Evolutionary conservation across 2,329 filamentous ascomycete genomes (phyloP).

Genomic region (Zarea fungicola): DNA sequence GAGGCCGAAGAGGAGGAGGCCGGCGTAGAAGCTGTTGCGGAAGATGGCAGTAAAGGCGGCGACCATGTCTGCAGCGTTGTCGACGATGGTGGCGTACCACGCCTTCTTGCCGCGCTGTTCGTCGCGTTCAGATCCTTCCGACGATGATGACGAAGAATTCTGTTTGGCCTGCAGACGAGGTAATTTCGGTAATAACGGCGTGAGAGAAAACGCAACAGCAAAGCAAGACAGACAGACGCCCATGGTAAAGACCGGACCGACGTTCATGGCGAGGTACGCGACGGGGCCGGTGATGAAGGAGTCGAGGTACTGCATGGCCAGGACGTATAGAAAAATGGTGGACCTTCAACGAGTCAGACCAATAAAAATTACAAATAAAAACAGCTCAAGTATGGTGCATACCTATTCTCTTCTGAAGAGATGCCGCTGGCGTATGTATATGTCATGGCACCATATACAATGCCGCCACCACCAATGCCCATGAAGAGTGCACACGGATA

Average conservation of each 20-base stretch:
- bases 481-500: too few relatives aligned
- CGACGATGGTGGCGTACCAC: not conserved
- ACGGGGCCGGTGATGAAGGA: constrained; percentile 9
- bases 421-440: not conserved
- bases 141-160: too few relatives aligned
- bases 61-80: not conserved
- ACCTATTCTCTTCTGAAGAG: constrained; percentile 10
- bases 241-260: constrained; percentile 6
- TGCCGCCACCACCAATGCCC: constrained; percentile 10
- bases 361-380: too few relatives aligned
- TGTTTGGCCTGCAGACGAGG: too few relatives aligned
- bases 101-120: too few relatives aligned
- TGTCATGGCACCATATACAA: constrained; percentile 3
- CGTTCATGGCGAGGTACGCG: constrained; percentile 8
- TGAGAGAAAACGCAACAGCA: too few relatives aligned
- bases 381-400: too few relatives aligned
- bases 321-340: constrained; percentile 12
- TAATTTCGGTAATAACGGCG: too few relatives aligned
- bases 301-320: not conserved
- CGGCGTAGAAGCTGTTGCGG: not conserved
- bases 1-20: constrained; percentile 8
- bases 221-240: too few relatives aligned
- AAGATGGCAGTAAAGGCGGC: constrained; percentile 3
- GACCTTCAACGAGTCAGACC: not conserved
- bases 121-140: too few relatives aligned